Base-by-base conservation (phyloP, 805 yeast genomes). In the Sugiyamaella chiloensis region DNA sequence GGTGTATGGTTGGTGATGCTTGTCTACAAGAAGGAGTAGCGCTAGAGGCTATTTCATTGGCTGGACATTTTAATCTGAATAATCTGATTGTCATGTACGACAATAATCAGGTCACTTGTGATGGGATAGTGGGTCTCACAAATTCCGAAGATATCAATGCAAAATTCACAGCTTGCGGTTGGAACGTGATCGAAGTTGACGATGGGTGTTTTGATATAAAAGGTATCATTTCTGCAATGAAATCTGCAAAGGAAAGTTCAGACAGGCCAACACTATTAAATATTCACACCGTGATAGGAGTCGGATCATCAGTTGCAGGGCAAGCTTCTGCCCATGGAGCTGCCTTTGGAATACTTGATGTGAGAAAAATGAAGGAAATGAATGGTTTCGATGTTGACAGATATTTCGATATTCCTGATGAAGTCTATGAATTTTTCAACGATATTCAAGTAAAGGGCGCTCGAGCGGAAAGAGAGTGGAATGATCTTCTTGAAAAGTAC, bases 11-110 rank as follows among this genome's bases (percentile, higher is more conserved):
- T 52, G 99, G 99, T 74, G 99, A 91, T 62, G 99, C 98, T 62
- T 91, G 99, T 76, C 78, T 91, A 76, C 85, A 84, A 88, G 99
- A 91, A 77, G 99, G 99, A 79, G 88, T 91, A 55, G 79, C 96
- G 52, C 80, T 93, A 51, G 99, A 91, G 78, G 93, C 96, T 48
- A 79, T 80, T 60, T 91, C 99, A 30, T 73, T 90, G 52, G 99
- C 99, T 55, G 99, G 99, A 63, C 99, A 91, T 73, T 77, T 91
- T 70, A 78, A 88, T 76, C 81, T 91, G 69, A 86, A 86, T 69
- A 90, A 90, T 76, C 80, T 91, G 75, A 88, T 91, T 70, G 89
- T 91, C 52, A 81, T 91, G 73, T 91, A 90, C 81, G 99, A 91
- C 69, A 96, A 89, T 76, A 91, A 91, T 83, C 83, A 83, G 67